A percentile compares a stretch with the other conserved stretches of the same genome.
Evolutionary conservation across 345 rosid genomes (phyloP).

Genomic region (Dovyalis caffra): DNA sequence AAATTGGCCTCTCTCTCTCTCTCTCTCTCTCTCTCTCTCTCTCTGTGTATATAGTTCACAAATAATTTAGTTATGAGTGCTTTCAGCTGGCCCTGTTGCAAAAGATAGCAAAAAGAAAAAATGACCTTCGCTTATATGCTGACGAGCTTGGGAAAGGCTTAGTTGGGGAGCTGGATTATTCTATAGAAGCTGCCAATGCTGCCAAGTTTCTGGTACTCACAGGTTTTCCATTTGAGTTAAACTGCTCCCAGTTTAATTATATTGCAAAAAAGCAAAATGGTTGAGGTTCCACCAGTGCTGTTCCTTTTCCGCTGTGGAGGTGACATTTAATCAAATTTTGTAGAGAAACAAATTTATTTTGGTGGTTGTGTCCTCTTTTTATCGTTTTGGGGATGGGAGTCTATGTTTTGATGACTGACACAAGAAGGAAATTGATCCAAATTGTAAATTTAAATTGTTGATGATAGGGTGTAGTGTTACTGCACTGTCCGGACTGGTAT

Average conservation of each 20-base stretch:
- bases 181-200: constrained; percentile 86
- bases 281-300: not conserved
- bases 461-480: not conserved
- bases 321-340: not conserved
- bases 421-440: not conserved
- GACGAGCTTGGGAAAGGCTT: constrained; percentile 97
- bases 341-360: not conserved
- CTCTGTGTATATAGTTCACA: constrained; percentile 19
- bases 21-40: not conserved
- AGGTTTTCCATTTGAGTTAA: not conserved
- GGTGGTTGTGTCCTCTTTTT: not conserved
- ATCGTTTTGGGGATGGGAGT: not conserved
- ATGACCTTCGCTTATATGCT: constrained; percentile 82
- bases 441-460: not conserved
- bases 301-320: not conserved
- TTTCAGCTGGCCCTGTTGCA: constrained; percentile 80
- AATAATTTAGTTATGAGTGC: constrained; percentile 14
- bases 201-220: constrained; percentile 66
- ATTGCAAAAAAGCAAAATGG: not conserved
- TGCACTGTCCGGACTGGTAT: not conserved
- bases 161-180: constrained; percentile 88
- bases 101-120: constrained; percentile 83
- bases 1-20: not conserved
- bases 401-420: not conserved
- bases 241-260: not conserved